These are phyloP conservation scores for Phytophthora constricta DNA, from an alignment of 352 stramenopile species.

Conservation along the genomic window DNA sequence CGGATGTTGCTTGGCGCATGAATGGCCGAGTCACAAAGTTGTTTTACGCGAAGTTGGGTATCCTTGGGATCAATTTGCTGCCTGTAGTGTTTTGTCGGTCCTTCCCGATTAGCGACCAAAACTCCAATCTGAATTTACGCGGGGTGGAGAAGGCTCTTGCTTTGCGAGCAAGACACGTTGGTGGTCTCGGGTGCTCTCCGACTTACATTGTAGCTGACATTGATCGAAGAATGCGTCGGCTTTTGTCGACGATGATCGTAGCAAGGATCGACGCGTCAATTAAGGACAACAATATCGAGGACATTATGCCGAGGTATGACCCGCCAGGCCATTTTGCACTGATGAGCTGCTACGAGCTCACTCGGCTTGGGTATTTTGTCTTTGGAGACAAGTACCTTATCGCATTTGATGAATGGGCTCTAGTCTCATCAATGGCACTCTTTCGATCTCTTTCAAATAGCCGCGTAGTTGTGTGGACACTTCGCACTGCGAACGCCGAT, in stretches of 20 bases:
- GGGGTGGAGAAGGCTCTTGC: constrained; percentile 37
- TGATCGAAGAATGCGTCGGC: neutral
- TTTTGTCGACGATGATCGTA: constrained; percentile 1
- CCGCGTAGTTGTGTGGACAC: constrained; percentile 18
- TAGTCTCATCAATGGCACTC: constrained; percentile 2
- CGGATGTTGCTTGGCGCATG: constrained; percentile 31
- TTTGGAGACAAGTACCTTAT: constrained; percentile 29
- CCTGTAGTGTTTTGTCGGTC: constrained; percentile 28
- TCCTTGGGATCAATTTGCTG: constrained; percentile 39
- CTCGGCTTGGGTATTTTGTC: constrained; percentile 26
- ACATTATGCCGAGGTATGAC: no score
- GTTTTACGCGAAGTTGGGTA: constrained; percentile 30
- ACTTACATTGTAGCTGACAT: constrained; percentile 11
- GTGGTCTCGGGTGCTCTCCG: constrained; percentile 27
- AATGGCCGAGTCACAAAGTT: constrained; percentile 36
- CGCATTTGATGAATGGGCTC: constrained; percentile 20
- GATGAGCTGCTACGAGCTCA: constrained; percentile 31
- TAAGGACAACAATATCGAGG: no score
- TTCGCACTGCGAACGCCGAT: neutral
- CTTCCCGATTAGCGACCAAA: constrained; percentile 11
- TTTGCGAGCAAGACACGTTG: constrained; percentile 29
- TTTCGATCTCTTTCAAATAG: constrained; percentile 20
- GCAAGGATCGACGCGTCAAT: neutral
- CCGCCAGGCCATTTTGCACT: neutral
- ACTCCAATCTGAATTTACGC: neutral